A percentile compares a stretch with the other conserved stretches of the same genome.
phyloP scores from a whole-genome alignment of 164 flowering plant genomes.

The Magnolia changhungtana region DNA sequence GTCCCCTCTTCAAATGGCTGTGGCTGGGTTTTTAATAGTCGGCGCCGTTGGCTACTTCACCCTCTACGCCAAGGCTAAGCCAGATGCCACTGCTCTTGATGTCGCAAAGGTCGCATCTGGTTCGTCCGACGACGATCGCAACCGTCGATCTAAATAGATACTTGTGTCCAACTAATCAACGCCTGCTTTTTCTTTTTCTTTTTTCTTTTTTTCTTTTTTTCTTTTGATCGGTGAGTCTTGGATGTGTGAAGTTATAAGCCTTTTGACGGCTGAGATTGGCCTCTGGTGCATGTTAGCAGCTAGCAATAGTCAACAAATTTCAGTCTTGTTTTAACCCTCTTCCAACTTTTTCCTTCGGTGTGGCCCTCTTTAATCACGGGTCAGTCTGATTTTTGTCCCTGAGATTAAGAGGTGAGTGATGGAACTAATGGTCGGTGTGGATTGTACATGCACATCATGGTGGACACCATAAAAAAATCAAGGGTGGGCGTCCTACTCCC shows the following conservation, averaged over 20 bases:
- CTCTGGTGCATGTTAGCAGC: not conserved
- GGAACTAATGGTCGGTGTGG: too few species aligned
- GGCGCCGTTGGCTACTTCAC: slow-evolving; percentile 15
- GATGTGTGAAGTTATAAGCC: not conserved
- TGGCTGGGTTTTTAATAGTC: slow-evolving; percentile 6
- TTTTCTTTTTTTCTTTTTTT: not conserved
- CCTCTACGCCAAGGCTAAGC: slow-evolving; percentile 17
- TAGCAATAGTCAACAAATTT: too few species aligned
- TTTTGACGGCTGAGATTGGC: not conserved
- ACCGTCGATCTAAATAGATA: not conserved
- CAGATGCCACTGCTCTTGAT: slow-evolving; percentile 8
- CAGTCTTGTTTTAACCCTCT: too few species aligned
- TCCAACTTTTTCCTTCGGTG: too few species aligned
- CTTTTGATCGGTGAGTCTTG: not conserved
- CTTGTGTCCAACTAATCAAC: too few species aligned
- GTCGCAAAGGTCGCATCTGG: slow-evolving; percentile 15
- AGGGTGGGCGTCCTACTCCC: too few species aligned
- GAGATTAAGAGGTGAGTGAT: too few species aligned
- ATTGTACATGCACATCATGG: too few species aligned
- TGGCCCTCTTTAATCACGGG: too few species aligned
- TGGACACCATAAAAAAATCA: too few species aligned
- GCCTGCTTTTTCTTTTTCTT: not conserved
- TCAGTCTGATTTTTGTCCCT: too few species aligned
- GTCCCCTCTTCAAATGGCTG: slow-evolving; percentile 7
- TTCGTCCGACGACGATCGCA: not conserved